Evolutionary conservation across 805 yeast species (phyloP).

Genomic region (Nakazawaea populi): DNA sequence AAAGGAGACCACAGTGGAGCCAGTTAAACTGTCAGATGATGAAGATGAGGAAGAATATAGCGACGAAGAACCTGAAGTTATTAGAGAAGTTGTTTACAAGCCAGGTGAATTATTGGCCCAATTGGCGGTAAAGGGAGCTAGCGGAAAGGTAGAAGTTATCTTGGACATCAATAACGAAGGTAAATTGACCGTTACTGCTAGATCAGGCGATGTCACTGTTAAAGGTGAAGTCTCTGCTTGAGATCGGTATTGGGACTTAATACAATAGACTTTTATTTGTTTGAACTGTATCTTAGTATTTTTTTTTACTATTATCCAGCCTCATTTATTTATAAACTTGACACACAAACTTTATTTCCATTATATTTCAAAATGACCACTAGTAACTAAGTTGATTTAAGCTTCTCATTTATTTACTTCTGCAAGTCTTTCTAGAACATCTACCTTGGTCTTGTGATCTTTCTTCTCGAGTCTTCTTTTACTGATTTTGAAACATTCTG

Average conservation of each 20-base stretch:
- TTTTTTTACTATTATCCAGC: too few species aligned
- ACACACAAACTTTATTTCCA: too few species aligned
- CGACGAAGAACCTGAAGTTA: slow-evolving; percentile 89
- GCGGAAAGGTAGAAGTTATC: slow-evolving; percentile 63
- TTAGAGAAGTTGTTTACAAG: slow-evolving; percentile 66
- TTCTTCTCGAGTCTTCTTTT: slow-evolving; percentile 9
- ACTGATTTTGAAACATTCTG: slow-evolving; percentile 11
- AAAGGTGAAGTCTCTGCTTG: slow-evolving; percentile 6
- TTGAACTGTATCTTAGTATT: too few species aligned
- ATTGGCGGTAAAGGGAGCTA: slow-evolving; percentile 65
- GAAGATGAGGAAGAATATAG: slow-evolving; percentile 38
- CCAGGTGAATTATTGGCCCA: slow-evolving; percentile 75
- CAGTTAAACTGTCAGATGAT: slow-evolving; percentile 47
- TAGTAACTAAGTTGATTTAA: too few species aligned
- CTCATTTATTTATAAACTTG: too few species aligned
- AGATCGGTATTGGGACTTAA: too few species aligned
- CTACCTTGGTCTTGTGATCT: slow-evolving; percentile 1
- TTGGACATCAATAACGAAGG: slow-evolving; percentile 63
- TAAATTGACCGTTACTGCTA: slow-evolving; percentile 55
- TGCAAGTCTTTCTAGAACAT: slow-evolving; percentile 3
- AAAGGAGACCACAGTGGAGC: slow-evolving; percentile 76
- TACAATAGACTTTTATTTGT: too few species aligned
- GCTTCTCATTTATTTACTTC: background rate
- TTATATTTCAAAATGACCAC: too few species aligned
- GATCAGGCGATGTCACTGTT: slow-evolving; percentile 44